Percentiles rank a stretch among this genome's conserved stretches.
Conservation (phyloP, 1,284 basidiomycete species). For the Pseudozyma thailandica region DNA sequence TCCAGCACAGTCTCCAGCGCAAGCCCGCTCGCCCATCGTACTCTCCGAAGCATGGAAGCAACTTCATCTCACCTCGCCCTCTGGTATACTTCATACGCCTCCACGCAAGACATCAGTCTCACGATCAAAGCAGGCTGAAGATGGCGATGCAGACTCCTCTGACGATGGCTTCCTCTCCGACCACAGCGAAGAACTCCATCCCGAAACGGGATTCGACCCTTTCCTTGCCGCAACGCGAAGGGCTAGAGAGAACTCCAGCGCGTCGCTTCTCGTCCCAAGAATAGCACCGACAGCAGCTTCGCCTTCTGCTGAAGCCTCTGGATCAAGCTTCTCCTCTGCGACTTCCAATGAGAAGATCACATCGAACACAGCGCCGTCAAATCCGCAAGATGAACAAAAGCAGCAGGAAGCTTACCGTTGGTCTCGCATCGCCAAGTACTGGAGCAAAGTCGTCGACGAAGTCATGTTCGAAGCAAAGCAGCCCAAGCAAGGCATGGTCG, state of each 20-base stretch:
- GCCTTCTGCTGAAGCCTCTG: constrained; percentile 5
- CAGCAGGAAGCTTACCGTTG: constrained; percentile 28
- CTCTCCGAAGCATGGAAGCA: constrained; percentile 45
- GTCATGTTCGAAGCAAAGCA: constrained; percentile 33
- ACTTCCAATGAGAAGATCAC: constrained; percentile 20
- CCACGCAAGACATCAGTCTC: constrained; percentile 1
- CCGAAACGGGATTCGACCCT: constrained; percentile 49
- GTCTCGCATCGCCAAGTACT: constrained; percentile 37
- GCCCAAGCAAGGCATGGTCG: constrained; percentile 33
- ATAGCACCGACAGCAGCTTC: background rate
- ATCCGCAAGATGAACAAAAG: constrained; percentile 4
- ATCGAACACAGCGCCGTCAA: background rate
- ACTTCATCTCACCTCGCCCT: constrained; percentile 29
- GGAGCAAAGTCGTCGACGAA: constrained; percentile 44
- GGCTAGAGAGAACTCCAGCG: constrained; percentile 26
- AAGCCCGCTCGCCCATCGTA: constrained; percentile 30
- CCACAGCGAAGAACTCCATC: constrained; percentile 40
- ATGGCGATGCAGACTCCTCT: constrained; percentile 36
- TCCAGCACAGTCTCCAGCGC: constrained; percentile 6
- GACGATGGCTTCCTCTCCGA: constrained; percentile 45
- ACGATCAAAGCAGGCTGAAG: background rate
- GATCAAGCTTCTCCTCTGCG: constrained; percentile 22
- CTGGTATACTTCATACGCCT: constrained; percentile 10
- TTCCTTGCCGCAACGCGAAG: constrained; percentile 38
- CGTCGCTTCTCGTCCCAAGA: constrained; percentile 16